phyloP scores from a whole-genome alignment of 2,329 filamentous ascomycete species.

The Diaporthe sp. region DNA sequence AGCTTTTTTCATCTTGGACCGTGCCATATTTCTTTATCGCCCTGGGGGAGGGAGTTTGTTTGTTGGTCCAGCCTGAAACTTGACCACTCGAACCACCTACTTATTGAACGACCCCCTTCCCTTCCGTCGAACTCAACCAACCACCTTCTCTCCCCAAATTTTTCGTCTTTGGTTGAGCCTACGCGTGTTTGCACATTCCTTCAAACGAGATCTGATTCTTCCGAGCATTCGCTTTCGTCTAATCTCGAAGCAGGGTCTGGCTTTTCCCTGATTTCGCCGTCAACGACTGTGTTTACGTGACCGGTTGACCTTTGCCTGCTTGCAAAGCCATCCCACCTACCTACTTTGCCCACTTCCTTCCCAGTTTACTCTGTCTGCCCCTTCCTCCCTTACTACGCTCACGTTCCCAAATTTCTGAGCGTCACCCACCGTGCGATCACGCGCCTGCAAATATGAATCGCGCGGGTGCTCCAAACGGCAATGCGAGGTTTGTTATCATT shows the following conservation, averaged over 20 bases:
- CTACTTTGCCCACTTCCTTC: not conserved
- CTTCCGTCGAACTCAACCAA: not conserved
- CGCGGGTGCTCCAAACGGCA: not conserved
- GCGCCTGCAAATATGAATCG: not conserved
- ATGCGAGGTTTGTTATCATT: not conserved
- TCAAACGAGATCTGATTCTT: no score
- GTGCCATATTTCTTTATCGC: not conserved
- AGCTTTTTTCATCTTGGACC: not conserved
- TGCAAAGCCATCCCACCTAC: no score
- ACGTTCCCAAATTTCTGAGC: not conserved
- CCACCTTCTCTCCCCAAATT: no score
- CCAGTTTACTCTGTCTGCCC: no score
- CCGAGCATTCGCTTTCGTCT: not conserved
- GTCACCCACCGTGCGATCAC: rapidly evolving
- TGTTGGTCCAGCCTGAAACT: not conserved
- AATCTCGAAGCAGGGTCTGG: rapidly evolving
- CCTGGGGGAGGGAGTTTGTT: not conserved
- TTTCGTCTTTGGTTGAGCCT: rapidly evolving
- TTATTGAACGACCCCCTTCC: not conserved
- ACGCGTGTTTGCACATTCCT: no score
- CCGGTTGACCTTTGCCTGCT: not conserved
- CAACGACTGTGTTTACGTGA: not conserved
- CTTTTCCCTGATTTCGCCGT: not conserved
- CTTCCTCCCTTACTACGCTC: not conserved
- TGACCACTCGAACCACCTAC: not conserved